These are phyloP conservation scores for Corrigiola litoralis DNA, from an alignment of 179 eudicot species.

Conservation along the genomic window DNA sequence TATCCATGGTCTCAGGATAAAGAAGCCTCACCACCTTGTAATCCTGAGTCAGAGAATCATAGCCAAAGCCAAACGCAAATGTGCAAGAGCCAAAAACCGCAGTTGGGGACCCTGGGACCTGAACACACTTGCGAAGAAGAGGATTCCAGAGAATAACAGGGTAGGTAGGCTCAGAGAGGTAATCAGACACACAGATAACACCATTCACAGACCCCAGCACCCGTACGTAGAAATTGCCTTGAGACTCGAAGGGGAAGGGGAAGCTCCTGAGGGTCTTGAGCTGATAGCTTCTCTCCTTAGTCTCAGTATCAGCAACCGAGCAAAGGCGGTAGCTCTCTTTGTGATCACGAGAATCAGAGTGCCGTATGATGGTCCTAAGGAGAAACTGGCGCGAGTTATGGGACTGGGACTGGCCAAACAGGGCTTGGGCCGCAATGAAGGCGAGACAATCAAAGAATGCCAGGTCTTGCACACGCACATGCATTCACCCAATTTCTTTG, in stretches of 20 bases:
- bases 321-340: slow-evolving; percentile 3
- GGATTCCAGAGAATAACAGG: not conserved
- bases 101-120: not conserved
- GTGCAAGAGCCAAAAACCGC: not conserved
- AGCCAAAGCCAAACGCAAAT: not conserved
- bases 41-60: not conserved
- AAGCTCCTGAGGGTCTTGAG: too few relatives aligned
- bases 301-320: too few relatives aligned
- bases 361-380: not conserved
- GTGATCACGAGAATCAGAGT: too few relatives aligned
- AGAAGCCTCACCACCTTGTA: not conserved
- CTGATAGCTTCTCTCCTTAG: too few relatives aligned
- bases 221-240: not conserved
- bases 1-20: not conserved
- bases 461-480: slow-evolving; percentile 1
- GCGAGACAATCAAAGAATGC: not conserved
- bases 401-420: not conserved
- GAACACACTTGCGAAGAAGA: not conserved
- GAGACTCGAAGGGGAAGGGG: not conserved
- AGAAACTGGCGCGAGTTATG: not conserved
- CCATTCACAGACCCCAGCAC: slow-evolving; percentile 8
- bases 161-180: not conserved
- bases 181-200: not conserved
- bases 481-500: not conserved
- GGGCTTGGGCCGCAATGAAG: not conserved